These are phyloP conservation scores for Athelia psychrophila DNA, from an alignment of 1,284 basidiomycete species.

Conservation along the genomic window DNA sequence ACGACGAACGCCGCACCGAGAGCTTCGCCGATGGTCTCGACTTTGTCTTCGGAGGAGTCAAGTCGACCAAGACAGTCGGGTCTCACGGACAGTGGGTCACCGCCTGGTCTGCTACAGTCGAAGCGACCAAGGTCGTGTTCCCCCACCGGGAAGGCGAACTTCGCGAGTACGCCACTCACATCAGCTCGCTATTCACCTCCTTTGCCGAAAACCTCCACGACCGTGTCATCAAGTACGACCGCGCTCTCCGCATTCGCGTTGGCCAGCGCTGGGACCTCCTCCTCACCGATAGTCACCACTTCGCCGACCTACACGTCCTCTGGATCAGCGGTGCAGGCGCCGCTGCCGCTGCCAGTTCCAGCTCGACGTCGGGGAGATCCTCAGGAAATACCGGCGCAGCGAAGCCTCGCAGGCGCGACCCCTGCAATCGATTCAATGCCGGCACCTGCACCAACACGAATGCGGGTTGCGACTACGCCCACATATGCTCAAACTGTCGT, in stretches of 20 bases:
- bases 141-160: constrained; percentile 10
- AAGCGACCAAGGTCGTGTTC: constrained; percentile 8
- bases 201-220: constrained; percentile 10
- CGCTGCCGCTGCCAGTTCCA: not conserved
- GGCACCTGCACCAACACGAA: not conserved
- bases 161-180: constrained; percentile 3
- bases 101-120: constrained; percentile 2
- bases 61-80: constrained; percentile 5
- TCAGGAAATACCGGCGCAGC: not conserved
- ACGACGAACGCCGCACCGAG: not conserved
- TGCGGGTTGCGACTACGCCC: not conserved
- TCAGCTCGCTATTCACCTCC: constrained; percentile 9
- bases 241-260: constrained; percentile 9
- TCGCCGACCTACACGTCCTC: constrained; percentile 1
- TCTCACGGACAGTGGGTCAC: constrained; percentile 8
- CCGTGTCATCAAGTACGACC: constrained; percentile 11
- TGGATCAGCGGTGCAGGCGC: not conserved
- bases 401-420: not conserved
- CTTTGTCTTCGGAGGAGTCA: constrained; percentile 3
- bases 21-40: not conserved
- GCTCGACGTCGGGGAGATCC: not conserved
- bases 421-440: not conserved
- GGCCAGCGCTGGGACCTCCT: constrained; percentile 3
- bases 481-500: not conserved
- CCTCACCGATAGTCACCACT: constrained; percentile 7